These are phyloP conservation scores for Aspergillus affinis DNA, from an alignment of 495 filamentous ascomycete genomes.

Conservation along the genomic window DNA sequence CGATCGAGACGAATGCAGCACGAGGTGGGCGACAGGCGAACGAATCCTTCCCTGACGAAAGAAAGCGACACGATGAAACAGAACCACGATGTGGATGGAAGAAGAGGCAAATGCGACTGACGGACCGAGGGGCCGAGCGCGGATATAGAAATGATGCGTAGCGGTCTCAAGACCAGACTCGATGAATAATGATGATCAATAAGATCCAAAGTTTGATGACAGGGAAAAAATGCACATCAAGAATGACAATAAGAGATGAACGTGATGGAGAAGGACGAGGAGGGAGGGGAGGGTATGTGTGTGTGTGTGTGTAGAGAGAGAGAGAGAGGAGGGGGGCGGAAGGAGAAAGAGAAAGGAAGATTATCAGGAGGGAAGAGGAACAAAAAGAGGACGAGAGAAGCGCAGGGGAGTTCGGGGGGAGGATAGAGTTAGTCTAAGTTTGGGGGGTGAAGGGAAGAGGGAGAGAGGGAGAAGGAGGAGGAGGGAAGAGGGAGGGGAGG, in stretches of 20 bases:
- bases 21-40: neutral
- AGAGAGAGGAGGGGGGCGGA: conserved; percentile 12
- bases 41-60: neutral
- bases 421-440: conserved; percentile 23
- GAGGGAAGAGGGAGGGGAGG: neutral
- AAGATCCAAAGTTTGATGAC: conserved; percentile 3
- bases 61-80: conserved; percentile 1
- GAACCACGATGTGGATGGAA: conserved; percentile 9
- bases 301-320: conserved; percentile 17
- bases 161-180: conserved; percentile 5
- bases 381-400: conserved; percentile 15
- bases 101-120: conserved; percentile 19
- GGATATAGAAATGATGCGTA: conserved; percentile 19
- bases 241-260: conserved; percentile 12
- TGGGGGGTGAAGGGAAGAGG: conserved; percentile 15
- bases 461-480: neutral
- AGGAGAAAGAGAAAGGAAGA: conserved; percentile 16
- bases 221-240: neutral
- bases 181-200: conserved; percentile 6
- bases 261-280: conserved; percentile 13
- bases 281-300: no score
- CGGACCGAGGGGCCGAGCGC: conserved; percentile 21
- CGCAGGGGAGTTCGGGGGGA: conserved; percentile 15
- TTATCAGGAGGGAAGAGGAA: conserved; percentile 28
- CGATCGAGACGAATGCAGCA: neutral